phyloP scores from a whole-genome alignment of 2,329 filamentous ascomycete genomes.

The Ascochyta clinopodiicola region DNA sequence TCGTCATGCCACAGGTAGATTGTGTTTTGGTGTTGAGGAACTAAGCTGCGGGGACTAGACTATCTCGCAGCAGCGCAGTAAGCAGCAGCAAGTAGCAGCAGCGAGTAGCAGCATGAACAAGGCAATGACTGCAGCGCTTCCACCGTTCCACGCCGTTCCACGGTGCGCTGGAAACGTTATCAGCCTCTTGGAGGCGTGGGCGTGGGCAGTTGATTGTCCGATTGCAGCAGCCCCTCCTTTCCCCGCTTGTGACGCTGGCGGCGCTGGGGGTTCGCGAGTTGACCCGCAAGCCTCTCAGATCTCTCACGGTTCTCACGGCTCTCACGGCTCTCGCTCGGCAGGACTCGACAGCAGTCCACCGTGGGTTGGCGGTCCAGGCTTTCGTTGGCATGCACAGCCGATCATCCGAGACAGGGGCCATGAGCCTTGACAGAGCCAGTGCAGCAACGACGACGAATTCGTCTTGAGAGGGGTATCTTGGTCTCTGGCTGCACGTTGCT shows the following conservation, averaged over 20 bases:
- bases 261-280: background rate
- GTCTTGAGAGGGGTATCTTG: background rate
- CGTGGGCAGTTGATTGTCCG: conserved; percentile 6
- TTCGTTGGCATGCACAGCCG: conserved; percentile 16
- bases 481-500: background rate
- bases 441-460: background rate
- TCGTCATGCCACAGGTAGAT: conserved; percentile 15
- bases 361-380: conserved; percentile 4
- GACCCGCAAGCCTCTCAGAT: conserved; percentile 4
- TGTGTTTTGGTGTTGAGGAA: conserved; percentile 35
- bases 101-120: conserved; percentile 13
- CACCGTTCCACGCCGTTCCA: conserved; percentile 10
- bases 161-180: conserved; percentile 13
- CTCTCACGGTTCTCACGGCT: too few species aligned
- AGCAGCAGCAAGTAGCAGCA: conserved; percentile 10
- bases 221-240: conserved; percentile 20
- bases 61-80: conserved; percentile 17
- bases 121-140: conserved; percentile 5
- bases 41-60: conserved; percentile 28
- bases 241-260: conserved; percentile 11
- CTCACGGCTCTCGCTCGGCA: background rate
- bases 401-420: conserved; percentile 8
- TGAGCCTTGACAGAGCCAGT: background rate
- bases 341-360: background rate
- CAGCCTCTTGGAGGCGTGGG: conserved; percentile 11